phyloP scores from a whole-genome alignment of 768 basidiomycete genomes.

The Leccinum barrowsii region DNA sequence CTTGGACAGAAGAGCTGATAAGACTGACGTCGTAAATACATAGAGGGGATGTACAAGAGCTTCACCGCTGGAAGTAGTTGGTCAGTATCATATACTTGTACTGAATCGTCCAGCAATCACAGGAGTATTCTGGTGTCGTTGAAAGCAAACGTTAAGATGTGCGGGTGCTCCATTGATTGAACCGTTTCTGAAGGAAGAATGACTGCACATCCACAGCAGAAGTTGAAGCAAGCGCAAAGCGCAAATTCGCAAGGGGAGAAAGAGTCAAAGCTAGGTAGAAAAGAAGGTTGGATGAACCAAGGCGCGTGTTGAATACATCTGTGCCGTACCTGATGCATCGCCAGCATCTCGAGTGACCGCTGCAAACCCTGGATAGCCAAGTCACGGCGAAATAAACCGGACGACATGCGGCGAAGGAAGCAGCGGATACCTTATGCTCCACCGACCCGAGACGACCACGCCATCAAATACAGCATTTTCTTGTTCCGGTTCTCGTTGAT shows the following conservation, averaged over 20 bases:
- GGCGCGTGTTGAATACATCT: neutral
- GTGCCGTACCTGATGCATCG: slow-evolving; percentile 37
- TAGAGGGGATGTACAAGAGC: slow-evolving; percentile 45
- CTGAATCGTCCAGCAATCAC: slow-evolving; percentile 53
- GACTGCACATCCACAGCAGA: slow-evolving; percentile 36
- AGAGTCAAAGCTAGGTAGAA: slow-evolving; percentile 47
- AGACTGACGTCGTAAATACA: slow-evolving; percentile 41
- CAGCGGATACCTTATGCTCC: neutral
- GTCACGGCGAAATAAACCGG: neutral
- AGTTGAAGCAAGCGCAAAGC: slow-evolving; percentile 45
- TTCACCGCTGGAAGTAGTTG: slow-evolving; percentile 45
- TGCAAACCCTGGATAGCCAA: slow-evolving; percentile 45
- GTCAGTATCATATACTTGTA: slow-evolving; percentile 58
- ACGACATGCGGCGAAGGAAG: neutral
- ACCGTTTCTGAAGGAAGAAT: slow-evolving; percentile 53
- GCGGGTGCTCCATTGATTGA: slow-evolving; percentile 44
- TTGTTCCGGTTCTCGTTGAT: slow-evolving; percentile 58
- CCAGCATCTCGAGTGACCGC: slow-evolving; percentile 43
- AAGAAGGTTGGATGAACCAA: neutral
- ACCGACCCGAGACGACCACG: neutral
- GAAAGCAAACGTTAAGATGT: slow-evolving; percentile 52
- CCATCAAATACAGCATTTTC: slow-evolving; percentile 43
- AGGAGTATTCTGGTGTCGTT: slow-evolving; percentile 61
- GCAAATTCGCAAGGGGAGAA: slow-evolving; percentile 61
- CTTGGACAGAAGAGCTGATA: slow-evolving; percentile 47